These are phyloP conservation scores for Hypoxylon sp. DNA, from an alignment of 2,329 filamentous ascomycete species.

Conservation along the genomic window DNA sequence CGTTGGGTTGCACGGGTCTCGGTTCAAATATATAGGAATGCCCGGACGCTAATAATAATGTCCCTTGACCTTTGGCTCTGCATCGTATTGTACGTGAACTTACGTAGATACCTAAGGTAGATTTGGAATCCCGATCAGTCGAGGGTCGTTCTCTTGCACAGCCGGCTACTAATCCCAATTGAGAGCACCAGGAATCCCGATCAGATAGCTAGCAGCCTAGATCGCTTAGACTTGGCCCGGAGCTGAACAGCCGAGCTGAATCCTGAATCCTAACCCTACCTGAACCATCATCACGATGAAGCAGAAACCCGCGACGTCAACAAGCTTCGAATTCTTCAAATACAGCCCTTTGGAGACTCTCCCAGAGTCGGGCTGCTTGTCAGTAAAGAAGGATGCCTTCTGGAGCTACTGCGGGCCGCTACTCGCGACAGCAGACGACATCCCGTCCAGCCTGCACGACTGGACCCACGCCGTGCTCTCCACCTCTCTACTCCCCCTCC, in stretches of 20 bases:
- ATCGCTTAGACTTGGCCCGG: background rate
- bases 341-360: constrained; percentile 25
- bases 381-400: constrained; percentile 52
- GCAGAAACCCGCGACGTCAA: constrained; percentile 21
- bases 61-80: background rate
- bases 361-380: constrained; percentile 14
- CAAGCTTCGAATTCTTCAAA: constrained; percentile 46
- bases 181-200: constrained; percentile 8
- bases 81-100: background rate
- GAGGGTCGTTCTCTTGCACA: constrained; percentile 1
- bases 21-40: constrained; percentile 11
- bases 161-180: constrained; percentile 15
- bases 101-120: no score
- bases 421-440: constrained; percentile 45
- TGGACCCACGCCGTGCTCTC: constrained; percentile 55
- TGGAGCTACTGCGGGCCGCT: constrained; percentile 62
- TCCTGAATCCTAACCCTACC: background rate
- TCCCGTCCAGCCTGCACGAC: constrained; percentile 56
- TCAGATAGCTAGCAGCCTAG: constrained; percentile 6
- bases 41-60: constrained; percentile 2
- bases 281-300: constrained; percentile 25
- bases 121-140: constrained; percentile 6
- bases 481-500: constrained; percentile 50
- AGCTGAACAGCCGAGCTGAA: background rate
- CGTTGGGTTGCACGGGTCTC: constrained; percentile 7